A percentile compares a stretch with the other conserved stretches of the same genome.
Evolutionary conservation across 2,329 filamentous ascomycete genomes (phyloP).

Genomic region (Aspergillus intermedius): DNA sequence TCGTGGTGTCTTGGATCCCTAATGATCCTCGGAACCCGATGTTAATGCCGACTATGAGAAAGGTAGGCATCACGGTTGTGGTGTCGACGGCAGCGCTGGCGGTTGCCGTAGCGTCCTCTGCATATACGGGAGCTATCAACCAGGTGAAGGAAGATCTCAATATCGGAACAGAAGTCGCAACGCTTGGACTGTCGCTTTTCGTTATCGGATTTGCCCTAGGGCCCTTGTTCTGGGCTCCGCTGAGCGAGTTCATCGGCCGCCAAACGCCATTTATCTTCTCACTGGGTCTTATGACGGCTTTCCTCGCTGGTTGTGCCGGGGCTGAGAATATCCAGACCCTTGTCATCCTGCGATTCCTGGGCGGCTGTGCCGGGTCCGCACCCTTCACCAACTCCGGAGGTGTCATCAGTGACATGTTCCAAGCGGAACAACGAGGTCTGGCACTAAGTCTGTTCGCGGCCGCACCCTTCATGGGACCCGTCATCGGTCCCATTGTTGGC

Average conservation of each 20-base stretch:
- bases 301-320: conserved; percentile 54
- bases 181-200: conserved; percentile 59
- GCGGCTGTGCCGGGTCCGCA: conserved; percentile 53
- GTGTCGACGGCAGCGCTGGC: conserved; percentile 61
- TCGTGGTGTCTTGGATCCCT: conserved; percentile 60
- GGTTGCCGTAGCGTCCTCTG: conserved; percentile 64
- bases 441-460: conserved; percentile 60
- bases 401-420: conserved; percentile 55
- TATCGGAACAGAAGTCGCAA: conserved; percentile 48
- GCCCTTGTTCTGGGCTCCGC: conserved; percentile 59
- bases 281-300: conserved; percentile 51
- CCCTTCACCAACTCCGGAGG: conserved; percentile 39
- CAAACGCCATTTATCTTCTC: conserved; percentile 48
- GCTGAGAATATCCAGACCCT: conserved; percentile 52
- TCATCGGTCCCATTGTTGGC: conserved; percentile 22
- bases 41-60: conserved; percentile 50
- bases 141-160: conserved; percentile 50
- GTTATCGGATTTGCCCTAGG: conserved; percentile 57
- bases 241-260: conserved; percentile 58
- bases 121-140: conserved; percentile 30
- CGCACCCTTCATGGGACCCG: conserved; percentile 52
- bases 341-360: conserved; percentile 59
- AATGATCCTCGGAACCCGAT: conserved; percentile 63
- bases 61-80: conserved; percentile 60
- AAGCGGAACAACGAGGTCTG: conserved; percentile 45